Evolutionary conservation across 176 grass and related monocot species (phyloP).

Genomic region (Oryza australiensis): DNA sequence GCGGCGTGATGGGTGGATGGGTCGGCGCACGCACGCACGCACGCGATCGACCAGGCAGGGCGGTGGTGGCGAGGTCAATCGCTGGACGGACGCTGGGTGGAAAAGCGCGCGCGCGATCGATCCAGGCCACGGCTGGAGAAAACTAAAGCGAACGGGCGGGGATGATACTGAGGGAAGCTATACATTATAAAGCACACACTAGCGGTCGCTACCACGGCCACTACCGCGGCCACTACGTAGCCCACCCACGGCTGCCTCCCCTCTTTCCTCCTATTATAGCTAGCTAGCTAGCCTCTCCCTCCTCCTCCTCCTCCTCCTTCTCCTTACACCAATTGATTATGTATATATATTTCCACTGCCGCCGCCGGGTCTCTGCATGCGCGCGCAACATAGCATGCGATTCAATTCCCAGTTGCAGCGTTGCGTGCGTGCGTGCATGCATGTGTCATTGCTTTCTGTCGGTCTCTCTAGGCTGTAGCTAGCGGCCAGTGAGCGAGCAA

Average conservation of each 20-base stretch:
- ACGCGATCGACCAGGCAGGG: not conserved
- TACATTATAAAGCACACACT: not conserved
- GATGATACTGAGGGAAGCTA: not conserved
- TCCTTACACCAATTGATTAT: not conserved
- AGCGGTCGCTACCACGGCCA: constrained; percentile 29
- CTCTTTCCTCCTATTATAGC: too few species aligned
- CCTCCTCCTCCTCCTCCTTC: too few species aligned
- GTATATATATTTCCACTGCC: constrained; percentile 22
- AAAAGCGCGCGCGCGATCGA: not conserved
- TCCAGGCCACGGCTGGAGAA: too few species aligned
- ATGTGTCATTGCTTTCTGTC: not conserved
- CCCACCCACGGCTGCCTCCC: constrained; percentile 40
- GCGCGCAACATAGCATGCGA: not conserved
- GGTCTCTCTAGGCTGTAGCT: not conserved
- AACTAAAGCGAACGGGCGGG: not conserved
- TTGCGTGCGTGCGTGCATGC: not conserved
- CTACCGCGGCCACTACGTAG: constrained; percentile 31
- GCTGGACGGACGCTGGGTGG: not conserved
- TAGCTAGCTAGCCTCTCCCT: not conserved
- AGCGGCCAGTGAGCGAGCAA: not conserved
- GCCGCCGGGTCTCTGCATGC: not conserved
- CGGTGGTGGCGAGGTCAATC: constrained; percentile 21
- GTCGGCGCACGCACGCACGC: constrained; percentile 7
- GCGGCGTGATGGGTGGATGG: not conserved
- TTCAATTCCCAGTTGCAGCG: not conserved